Conservation (phyloP, 2,329 filamentous ascomycete species). For the Canariomyces notabilis region DNA sequence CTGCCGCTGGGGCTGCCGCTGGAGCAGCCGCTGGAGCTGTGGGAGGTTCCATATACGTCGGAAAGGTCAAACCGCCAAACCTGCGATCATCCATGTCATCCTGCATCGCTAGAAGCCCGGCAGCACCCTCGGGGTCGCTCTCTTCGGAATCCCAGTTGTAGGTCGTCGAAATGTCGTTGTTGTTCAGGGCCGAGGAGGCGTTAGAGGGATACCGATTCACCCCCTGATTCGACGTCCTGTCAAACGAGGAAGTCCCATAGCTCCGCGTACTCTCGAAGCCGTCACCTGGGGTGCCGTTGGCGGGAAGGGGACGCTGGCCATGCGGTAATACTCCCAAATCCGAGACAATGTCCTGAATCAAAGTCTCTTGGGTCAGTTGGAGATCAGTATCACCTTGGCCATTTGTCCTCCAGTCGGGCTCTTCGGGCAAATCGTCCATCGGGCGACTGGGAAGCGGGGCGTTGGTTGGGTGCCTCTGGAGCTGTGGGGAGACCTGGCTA, state of each 20-base stretch:
- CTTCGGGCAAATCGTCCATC: conserved; percentile 40
- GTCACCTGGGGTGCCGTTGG: conserved; percentile 45
- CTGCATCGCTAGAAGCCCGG: conserved; percentile 76
- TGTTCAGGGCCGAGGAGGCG: conserved; percentile 35
- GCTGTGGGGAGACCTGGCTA: conserved; percentile 40
- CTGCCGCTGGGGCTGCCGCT: conserved; percentile 1
- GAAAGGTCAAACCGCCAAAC: conserved; percentile 53
- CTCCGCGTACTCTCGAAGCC: conserved; percentile 44
- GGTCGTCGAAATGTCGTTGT: conserved; percentile 34
- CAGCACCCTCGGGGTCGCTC: conserved; percentile 81
- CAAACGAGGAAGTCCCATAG: conserved; percentile 47
- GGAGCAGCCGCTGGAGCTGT: conserved; percentile 8
- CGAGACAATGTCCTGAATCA: conserved; percentile 55
- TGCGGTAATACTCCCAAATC: conserved; percentile 40
- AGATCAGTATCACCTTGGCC: conserved; percentile 34
- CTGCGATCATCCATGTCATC: conserved; percentile 71
- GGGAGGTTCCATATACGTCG: conserved; percentile 37
- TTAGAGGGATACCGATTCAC: conserved; percentile 38
- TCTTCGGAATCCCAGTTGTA: conserved; percentile 56
- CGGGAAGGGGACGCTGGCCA: conserved; percentile 37
- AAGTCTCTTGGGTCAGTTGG: conserved; percentile 44
- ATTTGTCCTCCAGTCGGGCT: conserved; percentile 38
- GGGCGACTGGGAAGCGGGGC: conserved; percentile 54
- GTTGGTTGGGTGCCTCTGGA: conserved; percentile 55
- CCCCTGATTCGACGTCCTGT: conserved; percentile 31